Base-by-base conservation (phyloP, 2,329 filamentous ascomycete genomes). In the Epichloe hybrida region DNA sequence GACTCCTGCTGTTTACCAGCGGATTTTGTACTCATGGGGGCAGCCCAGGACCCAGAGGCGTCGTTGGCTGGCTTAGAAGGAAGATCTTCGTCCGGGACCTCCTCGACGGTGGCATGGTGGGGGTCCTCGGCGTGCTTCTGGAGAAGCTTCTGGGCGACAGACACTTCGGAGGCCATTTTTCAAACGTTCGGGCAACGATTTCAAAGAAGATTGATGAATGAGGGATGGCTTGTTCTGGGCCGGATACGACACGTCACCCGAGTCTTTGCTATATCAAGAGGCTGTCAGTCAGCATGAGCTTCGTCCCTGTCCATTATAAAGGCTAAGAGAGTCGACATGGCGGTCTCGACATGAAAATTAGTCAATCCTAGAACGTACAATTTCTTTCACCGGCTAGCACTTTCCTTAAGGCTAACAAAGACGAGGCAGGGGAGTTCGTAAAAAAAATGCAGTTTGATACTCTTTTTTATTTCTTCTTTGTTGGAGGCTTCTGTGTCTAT, bases 61-160 rank as follows among this genome's bases (percentile, higher is more conserved):
- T 71, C 68, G 49, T 71, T 63, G 66, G 69, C 51, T 71, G 77
- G 49, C 72, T 59, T 77, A 71, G 69, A 77, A 71, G 67, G 67
- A 56, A 87, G 79, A 41, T 94, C 87, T 66, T 94, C 88, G 62
- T 95, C 89, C 31, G 77, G 75, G 39, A 79, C 81, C 46, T 95
- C 88, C 68, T 95, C 89, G 57, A 95, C 77, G 23, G 83, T 89
- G 57, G 79, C 77, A 61, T 80, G 76, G 55, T 75, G 75, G 43
- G 43, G 69, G 53, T 66, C 64, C 58, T 76, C 69, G 55, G 65
- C 68, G 59, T 86, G 83, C 66, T 81, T 76, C 62, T 82, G 74
- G 61, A 80, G 74, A 55, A 86, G 77, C 70, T 75, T 77, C 67
- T 84, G 78, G 42, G 76, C 76, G 52, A 73, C 73, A 53, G 76